Conservation (phyloP, 148 eudicot species). For the Camellia lanceoleosa region DNA sequence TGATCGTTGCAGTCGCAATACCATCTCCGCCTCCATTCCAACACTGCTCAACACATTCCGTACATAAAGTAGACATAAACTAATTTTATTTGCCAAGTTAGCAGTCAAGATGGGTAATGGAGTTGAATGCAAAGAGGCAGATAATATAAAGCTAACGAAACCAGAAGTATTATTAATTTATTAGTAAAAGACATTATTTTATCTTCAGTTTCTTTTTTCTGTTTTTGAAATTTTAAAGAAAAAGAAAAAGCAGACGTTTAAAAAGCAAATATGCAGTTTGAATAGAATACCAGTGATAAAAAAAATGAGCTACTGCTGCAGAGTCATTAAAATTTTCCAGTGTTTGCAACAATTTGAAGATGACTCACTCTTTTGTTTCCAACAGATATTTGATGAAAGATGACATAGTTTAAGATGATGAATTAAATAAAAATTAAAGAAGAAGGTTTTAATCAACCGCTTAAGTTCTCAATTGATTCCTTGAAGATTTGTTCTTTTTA, state of each 20-base stretch:
- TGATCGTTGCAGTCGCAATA: conserved; percentile 91
- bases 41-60: conserved; percentile 42
- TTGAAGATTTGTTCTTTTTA: no score
- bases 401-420: no score
- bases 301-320: neutral
- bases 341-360: no score
- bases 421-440: no score
- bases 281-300: neutral
- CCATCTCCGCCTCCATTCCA: conserved; percentile 99
- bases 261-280: neutral
- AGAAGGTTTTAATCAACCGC: no score
- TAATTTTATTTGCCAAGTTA: neutral
- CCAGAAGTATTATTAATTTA: neutral
- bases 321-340: no score
- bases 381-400: no score
- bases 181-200: no score
- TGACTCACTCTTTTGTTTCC: no score
- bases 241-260: no score
- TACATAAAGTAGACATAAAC: neutral
- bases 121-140: no score
- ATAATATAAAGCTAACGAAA: neutral
- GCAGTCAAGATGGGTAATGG: neutral
- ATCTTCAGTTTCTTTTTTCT: neutral
- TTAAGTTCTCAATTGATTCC: no score
- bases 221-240: neutral